Conservation (phyloP, 768 basidiomycete genomes). For the Agrocybe pediades region DNA sequence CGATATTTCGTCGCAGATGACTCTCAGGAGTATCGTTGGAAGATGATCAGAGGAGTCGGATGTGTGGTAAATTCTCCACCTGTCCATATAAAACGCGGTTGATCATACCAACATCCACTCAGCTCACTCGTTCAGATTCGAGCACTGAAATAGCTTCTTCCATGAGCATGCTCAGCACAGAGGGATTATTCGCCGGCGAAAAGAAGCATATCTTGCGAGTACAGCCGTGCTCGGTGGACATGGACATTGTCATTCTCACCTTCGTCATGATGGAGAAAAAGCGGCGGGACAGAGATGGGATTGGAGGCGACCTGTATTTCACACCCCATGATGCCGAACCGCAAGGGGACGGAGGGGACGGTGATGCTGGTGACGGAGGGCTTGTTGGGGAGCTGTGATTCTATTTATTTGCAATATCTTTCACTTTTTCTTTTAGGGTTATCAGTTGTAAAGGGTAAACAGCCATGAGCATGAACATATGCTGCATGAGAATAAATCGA, state of each 20-base stretch:
- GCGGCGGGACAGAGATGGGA: conserved; percentile 40
- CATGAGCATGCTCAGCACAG: conserved; percentile 29
- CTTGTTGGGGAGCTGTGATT: conserved; percentile 16
- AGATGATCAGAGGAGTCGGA: conserved; percentile 37
- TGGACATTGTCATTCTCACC: conserved; percentile 55
- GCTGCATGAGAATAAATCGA: conserved; percentile 10
- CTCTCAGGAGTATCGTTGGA: conserved; percentile 53
- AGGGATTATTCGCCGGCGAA: conserved; percentile 51
- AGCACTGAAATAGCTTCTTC: conserved; percentile 46
- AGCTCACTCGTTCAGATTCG: conserved; percentile 42
- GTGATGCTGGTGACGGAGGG: conserved; percentile 10
- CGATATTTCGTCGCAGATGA: conserved; percentile 54
- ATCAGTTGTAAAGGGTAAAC: not conserved
- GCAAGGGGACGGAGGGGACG: conserved; percentile 37
- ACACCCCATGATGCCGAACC: conserved; percentile 37
- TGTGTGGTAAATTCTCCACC: conserved; percentile 35
- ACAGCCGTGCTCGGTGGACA: conserved; percentile 48
- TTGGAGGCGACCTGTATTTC: conserved; percentile 10
- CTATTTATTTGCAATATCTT: not conserved
- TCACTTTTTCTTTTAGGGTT: conserved; percentile 1
- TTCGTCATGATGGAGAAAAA: conserved; percentile 60
- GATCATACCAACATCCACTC: not conserved
- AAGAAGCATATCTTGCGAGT: conserved; percentile 47
- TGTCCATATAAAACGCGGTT: not conserved
- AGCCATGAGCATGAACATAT: not conserved